Conservation (phyloP, 108 stramenopile species). For the Cyclotella choctawhatcheeana region DNA sequence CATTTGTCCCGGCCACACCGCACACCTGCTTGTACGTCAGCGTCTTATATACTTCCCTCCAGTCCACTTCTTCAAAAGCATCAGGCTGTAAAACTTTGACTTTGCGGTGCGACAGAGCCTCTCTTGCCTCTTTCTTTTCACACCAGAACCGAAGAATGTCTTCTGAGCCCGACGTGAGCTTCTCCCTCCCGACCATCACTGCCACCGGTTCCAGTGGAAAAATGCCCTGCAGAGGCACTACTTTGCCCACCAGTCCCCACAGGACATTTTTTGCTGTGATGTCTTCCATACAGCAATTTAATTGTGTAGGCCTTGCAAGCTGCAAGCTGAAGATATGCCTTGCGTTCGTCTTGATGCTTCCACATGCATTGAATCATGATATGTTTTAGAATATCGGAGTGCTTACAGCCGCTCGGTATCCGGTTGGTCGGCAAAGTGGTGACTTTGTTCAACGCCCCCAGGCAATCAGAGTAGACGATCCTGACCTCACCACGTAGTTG, state of each 20-base stretch:
- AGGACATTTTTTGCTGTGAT: neutral
- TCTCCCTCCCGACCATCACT: conserved; percentile 15
- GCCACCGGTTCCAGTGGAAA: conserved; percentile 20
- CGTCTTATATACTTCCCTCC: neutral
- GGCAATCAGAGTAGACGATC: conserved; percentile 27
- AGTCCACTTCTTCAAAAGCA: conserved; percentile 1
- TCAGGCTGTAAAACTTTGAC: neutral
- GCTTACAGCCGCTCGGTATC: conserved; percentile 13
- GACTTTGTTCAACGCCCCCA: conserved; percentile 5
- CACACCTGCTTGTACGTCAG: conserved; percentile 11
- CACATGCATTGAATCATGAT: conserved; percentile 24
- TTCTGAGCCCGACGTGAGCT: conserved; percentile 26
- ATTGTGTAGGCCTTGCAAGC: neutral
- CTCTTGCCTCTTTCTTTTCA: neutral
- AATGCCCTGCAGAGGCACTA: neutral
- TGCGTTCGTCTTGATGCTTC: conserved; percentile 15
- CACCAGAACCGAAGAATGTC: conserved; percentile 14
- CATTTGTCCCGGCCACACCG: neutral
- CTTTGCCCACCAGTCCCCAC: neutral
- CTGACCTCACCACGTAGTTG: neutral
- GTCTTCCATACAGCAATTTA: conserved; percentile 10
- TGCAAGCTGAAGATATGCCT: neutral
- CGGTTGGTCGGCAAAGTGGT: neutral
- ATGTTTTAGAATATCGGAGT: conserved; percentile 5
- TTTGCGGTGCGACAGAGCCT: neutral